These are phyloP conservation scores for Eucalyptus erythrocorys DNA, from an alignment of 345 rosid genomes.

Conservation along the genomic window DNA sequence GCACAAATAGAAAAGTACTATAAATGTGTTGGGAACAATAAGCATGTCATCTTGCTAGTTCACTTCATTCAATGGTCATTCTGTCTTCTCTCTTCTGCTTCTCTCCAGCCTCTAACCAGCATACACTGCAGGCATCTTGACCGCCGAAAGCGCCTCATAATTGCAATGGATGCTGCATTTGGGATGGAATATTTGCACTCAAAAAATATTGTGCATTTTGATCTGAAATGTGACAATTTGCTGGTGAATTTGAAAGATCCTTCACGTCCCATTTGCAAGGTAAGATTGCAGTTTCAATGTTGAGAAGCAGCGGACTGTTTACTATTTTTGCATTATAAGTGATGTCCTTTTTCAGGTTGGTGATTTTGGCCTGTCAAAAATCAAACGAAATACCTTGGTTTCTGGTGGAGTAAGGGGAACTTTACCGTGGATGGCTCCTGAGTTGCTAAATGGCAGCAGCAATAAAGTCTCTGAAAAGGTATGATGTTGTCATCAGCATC, in stretches of 20 bases:
- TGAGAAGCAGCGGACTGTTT: not conserved
- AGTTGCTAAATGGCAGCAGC: conserved; percentile 67
- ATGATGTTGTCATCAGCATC: not conserved
- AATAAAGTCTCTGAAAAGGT: conserved; percentile 85
- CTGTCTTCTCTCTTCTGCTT: not conserved
- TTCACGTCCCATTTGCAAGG: conserved; percentile 88
- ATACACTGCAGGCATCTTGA: conserved; percentile 41
- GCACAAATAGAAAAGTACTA: not conserved
- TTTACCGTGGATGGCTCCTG: conserved; percentile 98
- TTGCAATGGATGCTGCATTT: conserved; percentile 84
- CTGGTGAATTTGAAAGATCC: conserved; percentile 81
- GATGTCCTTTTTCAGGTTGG: conserved; percentile 44
- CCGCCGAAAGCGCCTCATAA: conserved; percentile 57
- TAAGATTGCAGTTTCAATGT: not conserved
- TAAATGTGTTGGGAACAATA: not conserved
- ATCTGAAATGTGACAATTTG: conserved; percentile 87
- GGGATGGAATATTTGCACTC: conserved; percentile 94
- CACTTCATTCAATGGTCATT: not conserved
- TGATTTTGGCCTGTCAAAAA: conserved; percentile 86
- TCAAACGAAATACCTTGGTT: conserved; percentile 75
- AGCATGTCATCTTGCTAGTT: not conserved
- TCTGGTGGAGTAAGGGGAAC: conserved; percentile 95
- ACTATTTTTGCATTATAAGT: not conserved
- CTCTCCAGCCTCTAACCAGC: not conserved
- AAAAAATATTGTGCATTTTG: conserved; percentile 81